Percentiles rank a stretch among this genome's conserved stretches.
phyloP scores from a whole-genome alignment of 2,329 filamentous ascomycete genomes.

The Grosmannia huntii region DNA sequence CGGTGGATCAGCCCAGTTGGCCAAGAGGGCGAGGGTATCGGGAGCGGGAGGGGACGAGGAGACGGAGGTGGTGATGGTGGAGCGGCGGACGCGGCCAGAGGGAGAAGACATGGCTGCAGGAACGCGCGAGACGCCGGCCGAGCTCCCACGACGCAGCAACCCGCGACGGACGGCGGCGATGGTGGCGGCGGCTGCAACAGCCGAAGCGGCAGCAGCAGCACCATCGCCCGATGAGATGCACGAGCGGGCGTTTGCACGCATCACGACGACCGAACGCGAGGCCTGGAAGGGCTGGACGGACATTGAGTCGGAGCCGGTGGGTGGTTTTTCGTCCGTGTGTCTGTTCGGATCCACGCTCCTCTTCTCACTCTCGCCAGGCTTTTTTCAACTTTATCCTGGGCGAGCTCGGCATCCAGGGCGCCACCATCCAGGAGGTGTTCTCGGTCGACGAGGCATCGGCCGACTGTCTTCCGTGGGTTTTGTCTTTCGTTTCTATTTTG shows the following conservation, averaged over 20 bases:
- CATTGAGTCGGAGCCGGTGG: constrained; percentile 78
- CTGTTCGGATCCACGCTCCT: constrained; percentile 1
- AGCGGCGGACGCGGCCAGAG: not conserved
- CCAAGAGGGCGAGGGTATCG: constrained; percentile 1
- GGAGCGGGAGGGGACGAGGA: not conserved
- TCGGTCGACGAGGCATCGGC: constrained; percentile 55
- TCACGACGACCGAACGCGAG: constrained; percentile 37
- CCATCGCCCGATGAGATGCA: constrained; percentile 10
- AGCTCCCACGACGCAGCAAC: not conserved
- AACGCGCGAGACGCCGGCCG: too few relatives aligned
- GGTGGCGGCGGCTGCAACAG: not conserved
- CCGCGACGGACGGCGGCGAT: constrained; percentile 1
- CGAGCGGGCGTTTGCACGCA: constrained; percentile 28
- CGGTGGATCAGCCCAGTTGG: not conserved
- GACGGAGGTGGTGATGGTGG: not conserved
- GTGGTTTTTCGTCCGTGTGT: constrained; percentile 13
- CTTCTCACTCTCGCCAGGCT: constrained; percentile 34
- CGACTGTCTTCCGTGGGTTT: constrained; percentile 46
- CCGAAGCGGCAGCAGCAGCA: constrained; percentile 3
- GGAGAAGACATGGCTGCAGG: not conserved
- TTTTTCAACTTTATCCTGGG: constrained; percentile 78
- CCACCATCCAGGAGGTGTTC: constrained; percentile 67
- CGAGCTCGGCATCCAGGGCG: constrained; percentile 61
- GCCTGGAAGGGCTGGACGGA: constrained; percentile 67
- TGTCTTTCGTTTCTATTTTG: too few relatives aligned